Conservation (phyloP, 2,329 filamentous ascomycete species). For the Cladosporium sp. region DNA sequence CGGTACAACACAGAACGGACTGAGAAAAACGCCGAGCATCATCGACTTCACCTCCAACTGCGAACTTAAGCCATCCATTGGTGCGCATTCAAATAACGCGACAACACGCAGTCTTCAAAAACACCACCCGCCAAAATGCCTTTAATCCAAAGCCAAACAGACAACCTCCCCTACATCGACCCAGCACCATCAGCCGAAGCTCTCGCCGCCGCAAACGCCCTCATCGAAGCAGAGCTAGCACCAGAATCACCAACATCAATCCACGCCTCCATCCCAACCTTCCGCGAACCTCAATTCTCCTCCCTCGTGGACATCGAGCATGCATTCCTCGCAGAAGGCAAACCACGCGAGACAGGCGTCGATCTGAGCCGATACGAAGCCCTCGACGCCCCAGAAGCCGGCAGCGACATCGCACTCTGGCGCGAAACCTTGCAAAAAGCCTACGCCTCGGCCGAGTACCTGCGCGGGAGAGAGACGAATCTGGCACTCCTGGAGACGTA, state of each 20-base stretch:
- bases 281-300: conserved; percentile 55
- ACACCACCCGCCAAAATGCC: conserved; percentile 50
- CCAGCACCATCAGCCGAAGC: conserved; percentile 59
- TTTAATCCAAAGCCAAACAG: conserved; percentile 65
- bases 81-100: neutral
- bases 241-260: conserved; percentile 45
- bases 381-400: conserved; percentile 54
- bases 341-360: conserved; percentile 51
- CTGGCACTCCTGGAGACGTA: conserved; percentile 72
- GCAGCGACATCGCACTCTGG: conserved; percentile 44
- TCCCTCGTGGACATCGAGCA: conserved; percentile 66
- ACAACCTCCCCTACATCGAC: conserved; percentile 86
- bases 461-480: conserved; percentile 54
- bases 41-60: neutral
- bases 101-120: neutral
- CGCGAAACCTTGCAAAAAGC: conserved; percentile 49
- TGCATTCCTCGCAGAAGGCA: conserved; percentile 57
- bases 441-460: conserved; percentile 56
- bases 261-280: conserved; percentile 57
- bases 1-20: too few species aligned
- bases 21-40: neutral
- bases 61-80: neutral
- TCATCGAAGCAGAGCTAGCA: conserved; percentile 65
- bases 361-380: conserved; percentile 82
- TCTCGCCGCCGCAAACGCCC: conserved; percentile 62